Conservation (phyloP, 2,329 filamentous ascomycete species). For the Talaromyces sp. region DNA sequence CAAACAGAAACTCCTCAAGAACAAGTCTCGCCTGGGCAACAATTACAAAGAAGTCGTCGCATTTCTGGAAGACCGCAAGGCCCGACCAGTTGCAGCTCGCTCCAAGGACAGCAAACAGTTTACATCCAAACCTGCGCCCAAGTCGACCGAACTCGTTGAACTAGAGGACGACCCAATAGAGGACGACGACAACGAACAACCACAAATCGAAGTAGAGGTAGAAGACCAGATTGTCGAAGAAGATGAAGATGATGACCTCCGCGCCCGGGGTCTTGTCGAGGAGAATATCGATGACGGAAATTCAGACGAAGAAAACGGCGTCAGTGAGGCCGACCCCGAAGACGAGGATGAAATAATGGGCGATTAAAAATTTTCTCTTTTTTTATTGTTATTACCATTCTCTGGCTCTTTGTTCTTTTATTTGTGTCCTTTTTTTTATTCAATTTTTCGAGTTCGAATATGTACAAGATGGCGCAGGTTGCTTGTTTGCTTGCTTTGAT, state of each 20-base stretch:
- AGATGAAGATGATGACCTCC: slow-evolving; percentile 39
- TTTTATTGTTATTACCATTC: slow-evolving; percentile 1
- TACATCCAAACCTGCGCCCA: slow-evolving; percentile 18
- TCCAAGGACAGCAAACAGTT: slow-evolving; percentile 32
- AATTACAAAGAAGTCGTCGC: slow-evolving; percentile 82
- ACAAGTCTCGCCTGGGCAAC: slow-evolving; percentile 70
- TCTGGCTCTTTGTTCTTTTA: neutral
- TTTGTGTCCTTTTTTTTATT: neutral
- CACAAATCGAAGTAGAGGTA: slow-evolving; percentile 20
- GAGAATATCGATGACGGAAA: slow-evolving; percentile 17
- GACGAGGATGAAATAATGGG: slow-evolving; percentile 38
- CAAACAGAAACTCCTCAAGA: slow-evolving; percentile 66
- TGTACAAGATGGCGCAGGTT: slow-evolving; percentile 2
- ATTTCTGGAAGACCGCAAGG: slow-evolving; percentile 67
- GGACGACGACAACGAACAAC: slow-evolving; percentile 32
- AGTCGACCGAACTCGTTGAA: slow-evolving; percentile 38
- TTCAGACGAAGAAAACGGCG: slow-evolving; percentile 23
- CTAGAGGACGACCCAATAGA: slow-evolving; percentile 36
- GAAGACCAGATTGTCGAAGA: slow-evolving; percentile 25
- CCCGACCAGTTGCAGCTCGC: slow-evolving; percentile 19
- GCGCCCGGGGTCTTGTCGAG: slow-evolving; percentile 28
- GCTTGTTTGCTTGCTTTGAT: neutral
- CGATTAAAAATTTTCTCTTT: slow-evolving; percentile 22
- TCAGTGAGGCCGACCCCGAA: slow-evolving; percentile 25
- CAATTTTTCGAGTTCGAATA: neutral